phyloP scores from a whole-genome alignment of 352 stramenopile genomes.

The Blastocystis sp. region DNA sequence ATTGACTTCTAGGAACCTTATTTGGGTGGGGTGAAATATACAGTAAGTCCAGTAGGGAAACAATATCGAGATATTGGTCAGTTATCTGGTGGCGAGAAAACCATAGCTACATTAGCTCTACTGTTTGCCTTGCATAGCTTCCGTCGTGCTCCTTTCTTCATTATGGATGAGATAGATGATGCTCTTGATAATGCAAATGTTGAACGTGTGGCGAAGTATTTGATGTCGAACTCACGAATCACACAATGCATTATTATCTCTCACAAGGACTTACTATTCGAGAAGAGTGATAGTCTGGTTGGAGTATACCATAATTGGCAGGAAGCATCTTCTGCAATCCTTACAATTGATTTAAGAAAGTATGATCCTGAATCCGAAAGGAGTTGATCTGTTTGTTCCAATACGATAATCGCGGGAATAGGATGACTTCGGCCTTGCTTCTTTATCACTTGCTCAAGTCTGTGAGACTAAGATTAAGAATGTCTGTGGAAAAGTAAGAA shows the following conservation, averaged over 20 bases:
- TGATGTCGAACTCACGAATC: conserved; percentile 76
- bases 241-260: conserved; percentile 97
- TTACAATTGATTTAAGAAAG: conserved; percentile 65
- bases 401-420: background rate
- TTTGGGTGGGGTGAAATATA: conserved; percentile 94
- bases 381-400: conserved; percentile 23
- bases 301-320: conserved; percentile 70
- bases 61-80: conserved; percentile 94
- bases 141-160: conserved; percentile 86
- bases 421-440: too few relatives aligned
- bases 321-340: conserved; percentile 62
- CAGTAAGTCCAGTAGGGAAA: conserved; percentile 98
- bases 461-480: background rate
- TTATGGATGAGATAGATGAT: conserved; percentile 98
- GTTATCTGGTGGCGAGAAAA: conserved; percentile 95
- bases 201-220: conserved; percentile 93
- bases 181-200: conserved; percentile 98
- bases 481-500: conserved; percentile 59
- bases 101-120: conserved; percentile 91
- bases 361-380: conserved; percentile 34
- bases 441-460: background rate
- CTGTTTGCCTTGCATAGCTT: conserved; percentile 93
- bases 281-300: conserved; percentile 83
- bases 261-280: conserved; percentile 93
- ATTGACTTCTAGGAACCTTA: conserved; percentile 86